A percentile compares a stretch with the other conserved stretches of the same genome.
phyloP scores from a whole-genome alignment of 2,329 filamentous ascomycete genomes.

The Tolypocladium paradoxum region DNA sequence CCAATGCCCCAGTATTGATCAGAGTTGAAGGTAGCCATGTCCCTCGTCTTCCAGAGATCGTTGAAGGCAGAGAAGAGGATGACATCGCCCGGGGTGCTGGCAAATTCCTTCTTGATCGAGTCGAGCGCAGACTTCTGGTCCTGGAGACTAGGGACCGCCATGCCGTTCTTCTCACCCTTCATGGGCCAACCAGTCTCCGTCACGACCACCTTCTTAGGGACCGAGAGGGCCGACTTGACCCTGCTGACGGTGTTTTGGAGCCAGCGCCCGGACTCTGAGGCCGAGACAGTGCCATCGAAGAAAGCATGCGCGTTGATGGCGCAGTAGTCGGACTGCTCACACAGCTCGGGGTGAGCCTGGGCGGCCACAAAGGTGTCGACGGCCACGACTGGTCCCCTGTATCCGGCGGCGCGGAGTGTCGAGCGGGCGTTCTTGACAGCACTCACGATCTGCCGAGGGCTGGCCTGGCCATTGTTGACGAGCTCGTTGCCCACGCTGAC shows the following conservation, averaged over 20 bases:
- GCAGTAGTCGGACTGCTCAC: conserved; percentile 64
- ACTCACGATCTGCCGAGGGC: conserved; percentile 40
- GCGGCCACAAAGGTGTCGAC: conserved; percentile 69
- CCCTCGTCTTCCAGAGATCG: conserved; percentile 65
- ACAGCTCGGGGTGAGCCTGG: conserved; percentile 57
- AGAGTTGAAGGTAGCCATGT: conserved; percentile 50
- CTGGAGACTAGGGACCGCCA: conserved; percentile 54
- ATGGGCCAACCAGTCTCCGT: conserved; percentile 82
- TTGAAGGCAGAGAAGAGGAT: conserved; percentile 74
- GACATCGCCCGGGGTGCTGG: conserved; percentile 36
- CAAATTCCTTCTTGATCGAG: conserved; percentile 52
- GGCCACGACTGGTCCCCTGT: conserved; percentile 61
- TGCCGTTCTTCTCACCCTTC: conserved; percentile 52
- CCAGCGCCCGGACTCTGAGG: conserved; percentile 56
- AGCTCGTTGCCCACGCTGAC: conserved; percentile 74
- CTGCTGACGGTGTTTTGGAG: conserved; percentile 43
- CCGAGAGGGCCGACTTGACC: conserved; percentile 29
- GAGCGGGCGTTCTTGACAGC: conserved; percentile 47
- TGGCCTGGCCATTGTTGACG: conserved; percentile 52
- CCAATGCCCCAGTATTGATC: conserved; percentile 69
- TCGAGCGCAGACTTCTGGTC: conserved; percentile 57
- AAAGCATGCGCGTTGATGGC: conserved; percentile 77
- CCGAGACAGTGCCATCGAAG: conserved; percentile 56
- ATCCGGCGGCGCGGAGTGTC: conserved; percentile 52
- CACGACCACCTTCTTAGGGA: conserved; percentile 54